These are phyloP conservation scores for Fomitopsis betulina DNA, from an alignment of 1,284 basidiomycete species.

Conservation along the genomic window DNA sequence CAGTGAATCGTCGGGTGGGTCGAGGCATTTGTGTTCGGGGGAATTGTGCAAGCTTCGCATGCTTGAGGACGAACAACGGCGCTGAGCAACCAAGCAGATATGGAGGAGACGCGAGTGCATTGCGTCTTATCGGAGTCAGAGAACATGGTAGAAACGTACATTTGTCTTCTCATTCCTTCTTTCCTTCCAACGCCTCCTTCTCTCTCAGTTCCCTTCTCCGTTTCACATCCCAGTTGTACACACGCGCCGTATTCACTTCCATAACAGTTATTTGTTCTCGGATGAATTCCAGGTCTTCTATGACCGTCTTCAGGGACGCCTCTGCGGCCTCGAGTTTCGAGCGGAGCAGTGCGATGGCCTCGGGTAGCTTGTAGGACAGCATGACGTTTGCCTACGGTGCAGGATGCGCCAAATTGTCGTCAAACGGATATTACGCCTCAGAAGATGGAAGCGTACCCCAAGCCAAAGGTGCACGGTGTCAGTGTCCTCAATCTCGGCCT, in stretches of 20 bases:
- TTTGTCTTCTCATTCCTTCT: conserved; percentile 9
- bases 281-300: conserved; percentile 91
- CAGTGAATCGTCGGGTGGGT: too few species aligned
- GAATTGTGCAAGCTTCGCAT: too few species aligned
- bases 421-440: not conserved
- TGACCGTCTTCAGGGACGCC: conserved; percentile 60
- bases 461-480: conserved; percentile 95
- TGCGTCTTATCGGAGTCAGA: not conserved
- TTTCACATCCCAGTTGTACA: conserved; percentile 97
- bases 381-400: conserved; percentile 86
- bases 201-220: conserved; percentile 62
- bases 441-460: conserved; percentile 60
- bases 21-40: too few species aligned
- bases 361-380: conserved; percentile 89
- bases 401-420: not conserved
- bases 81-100: too few species aligned
- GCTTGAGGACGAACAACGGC: too few species aligned
- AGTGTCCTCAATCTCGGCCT: conserved; percentile 83
- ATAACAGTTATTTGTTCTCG: conserved; percentile 96
- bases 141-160: not conserved
- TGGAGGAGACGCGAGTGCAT: not conserved
- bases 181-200: conserved; percentile 30
- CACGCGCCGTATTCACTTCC: conserved; percentile 96
- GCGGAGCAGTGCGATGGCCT: conserved; percentile 73
- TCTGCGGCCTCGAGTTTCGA: conserved; percentile 81